Evolutionary conservation across 768 basidiomycete species (phyloP).

Genomic region (Bullera alba): DNA sequence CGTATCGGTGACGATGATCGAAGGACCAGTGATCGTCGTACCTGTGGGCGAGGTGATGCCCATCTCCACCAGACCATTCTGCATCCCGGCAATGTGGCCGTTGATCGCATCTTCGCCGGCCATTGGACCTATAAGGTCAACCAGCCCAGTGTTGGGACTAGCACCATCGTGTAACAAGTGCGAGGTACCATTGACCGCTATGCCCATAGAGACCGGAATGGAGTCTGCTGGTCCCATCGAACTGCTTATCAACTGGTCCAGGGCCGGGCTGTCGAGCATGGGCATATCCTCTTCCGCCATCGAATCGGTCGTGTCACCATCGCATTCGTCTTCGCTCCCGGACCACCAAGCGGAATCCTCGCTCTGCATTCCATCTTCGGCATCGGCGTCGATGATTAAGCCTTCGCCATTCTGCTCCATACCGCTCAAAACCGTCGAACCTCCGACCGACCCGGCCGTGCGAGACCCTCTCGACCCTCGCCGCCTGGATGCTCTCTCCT

Average conservation of each 20-base stretch:
- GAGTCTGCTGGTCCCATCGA: slow-evolving; percentile 7
- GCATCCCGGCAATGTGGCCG: neutral
- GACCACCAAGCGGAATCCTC: slow-evolving; percentile 21
- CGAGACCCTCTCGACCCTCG: slow-evolving; percentile 25
- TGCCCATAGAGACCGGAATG: neutral
- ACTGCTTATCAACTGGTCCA: slow-evolving; percentile 28
- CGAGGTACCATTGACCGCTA: neutral
- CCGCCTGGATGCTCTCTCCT: slow-evolving; percentile 21
- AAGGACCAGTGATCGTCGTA: slow-evolving; percentile 20
- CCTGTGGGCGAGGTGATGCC: neutral
- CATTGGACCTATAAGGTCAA: too few relatives aligned
- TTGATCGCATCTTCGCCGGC: too few relatives aligned
- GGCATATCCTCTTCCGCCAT: slow-evolving; percentile 45
- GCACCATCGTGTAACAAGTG: too few relatives aligned
- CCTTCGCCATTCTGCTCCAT: slow-evolving; percentile 24
- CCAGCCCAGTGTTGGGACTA: too few relatives aligned
- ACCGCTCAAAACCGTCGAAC: slow-evolving; percentile 14
- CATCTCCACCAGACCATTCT: neutral
- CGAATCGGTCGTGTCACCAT: slow-evolving; percentile 40
- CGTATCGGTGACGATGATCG: slow-evolving; percentile 14
- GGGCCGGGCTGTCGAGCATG: slow-evolving; percentile 30
- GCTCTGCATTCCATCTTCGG: slow-evolving; percentile 14
- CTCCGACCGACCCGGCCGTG: slow-evolving; percentile 28
- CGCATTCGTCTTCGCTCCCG: slow-evolving; percentile 27
- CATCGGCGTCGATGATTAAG: slow-evolving; percentile 34